phyloP scores from a whole-genome alignment of 352 stramenopile genomes.

The Phytophthora pseudosyringae region DNA sequence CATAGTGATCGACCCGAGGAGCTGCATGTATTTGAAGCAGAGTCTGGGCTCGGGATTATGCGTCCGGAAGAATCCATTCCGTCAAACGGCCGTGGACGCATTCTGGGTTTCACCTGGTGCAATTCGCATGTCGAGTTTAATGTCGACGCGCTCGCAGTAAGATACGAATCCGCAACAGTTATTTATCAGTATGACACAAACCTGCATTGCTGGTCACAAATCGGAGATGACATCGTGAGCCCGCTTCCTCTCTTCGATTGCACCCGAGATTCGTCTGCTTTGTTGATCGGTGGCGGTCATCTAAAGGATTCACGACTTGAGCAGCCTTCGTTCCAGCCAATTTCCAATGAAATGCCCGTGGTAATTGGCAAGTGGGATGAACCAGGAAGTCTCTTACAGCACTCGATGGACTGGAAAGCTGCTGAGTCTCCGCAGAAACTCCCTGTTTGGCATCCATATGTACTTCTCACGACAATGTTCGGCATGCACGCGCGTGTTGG shows the following conservation, averaged over 20 bases:
- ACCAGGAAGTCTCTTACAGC: slow-evolving; percentile 66
- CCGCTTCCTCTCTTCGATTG: slow-evolving; percentile 77
- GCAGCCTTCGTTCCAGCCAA: slow-evolving; percentile 19
- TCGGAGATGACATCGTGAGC: slow-evolving; percentile 68
- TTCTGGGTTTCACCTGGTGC: slow-evolving; percentile 85
- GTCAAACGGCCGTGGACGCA: slow-evolving; percentile 56
- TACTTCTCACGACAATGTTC: slow-evolving; percentile 85
- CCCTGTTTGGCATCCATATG: slow-evolving; percentile 86
- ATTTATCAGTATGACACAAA: slow-evolving; percentile 86
- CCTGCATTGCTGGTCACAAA: slow-evolving; percentile 56
- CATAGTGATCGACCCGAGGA: slow-evolving; percentile 51
- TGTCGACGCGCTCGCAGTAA: slow-evolving; percentile 75
- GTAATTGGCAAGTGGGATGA: slow-evolving; percentile 87
- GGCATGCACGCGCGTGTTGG: slow-evolving; percentile 85
- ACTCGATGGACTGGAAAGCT: slow-evolving; percentile 85
- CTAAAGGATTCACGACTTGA: slow-evolving; percentile 25
- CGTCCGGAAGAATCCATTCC: slow-evolving; percentile 70
- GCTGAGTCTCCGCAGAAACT: slow-evolving; percentile 72
- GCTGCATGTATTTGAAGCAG: slow-evolving; percentile 78
- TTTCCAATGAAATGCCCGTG: slow-evolving; percentile 80
- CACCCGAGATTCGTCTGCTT: slow-evolving; percentile 78
- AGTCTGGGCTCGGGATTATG: slow-evolving; percentile 83
- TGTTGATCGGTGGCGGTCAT: slow-evolving; percentile 73
- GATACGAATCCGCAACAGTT: slow-evolving; percentile 70
- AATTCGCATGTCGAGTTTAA: slow-evolving; percentile 86